Evolutionary conservation across 2,329 filamentous ascomycete genomes (phyloP), one percentile per base, ranked within the genome.

Genomic region (Paecilomyces sp.): DNA sequence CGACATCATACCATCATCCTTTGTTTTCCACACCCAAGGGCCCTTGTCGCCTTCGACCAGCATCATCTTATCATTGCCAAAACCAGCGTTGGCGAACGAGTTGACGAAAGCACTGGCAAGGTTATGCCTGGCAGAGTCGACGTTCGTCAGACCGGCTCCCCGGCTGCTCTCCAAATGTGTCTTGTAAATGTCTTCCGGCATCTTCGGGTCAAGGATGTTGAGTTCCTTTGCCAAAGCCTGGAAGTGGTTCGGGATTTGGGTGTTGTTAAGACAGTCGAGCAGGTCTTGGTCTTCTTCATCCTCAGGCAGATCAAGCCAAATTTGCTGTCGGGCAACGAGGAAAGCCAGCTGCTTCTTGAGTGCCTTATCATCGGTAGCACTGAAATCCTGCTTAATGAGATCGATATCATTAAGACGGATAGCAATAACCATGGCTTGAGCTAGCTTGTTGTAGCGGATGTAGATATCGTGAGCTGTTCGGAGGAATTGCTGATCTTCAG

Each of bases 21-120:
- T 99, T 22, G 95, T 97, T 81, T 97, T 99, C 91, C 92, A 99
- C 3, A 99, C 91, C 93, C 94, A 99, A 64, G 89, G 90, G 68
- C 89, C 88, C 79, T 96, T 95, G 64, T 92, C 88, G 61, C 90
- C 88, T 22, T 94, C 89, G 51, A 91, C 88, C 60, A 97, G 81
- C 93, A 99, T 97, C 85, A 99, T 89, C 82, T 97, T 97, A 76
- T 99, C 94, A 60, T 92, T 90, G 52, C 92, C 90, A 68, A 92
- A 99, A 33, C 94, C 94, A 57, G 94, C 92, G 67, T 99, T 99
- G 63, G 94, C 92, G 70, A 99, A 97, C 0, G 90, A 91, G 71
- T 99, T 99, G 64, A 99, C 95, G 67, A 99, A 97, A 3, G 89
- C 92, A 58, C 93, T 94, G 8, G 94, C 92, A 62, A 99, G 83